phyloP scores from a whole-genome alignment of 176 grass and related monocot species.

The Triticum turgidum region DNA sequence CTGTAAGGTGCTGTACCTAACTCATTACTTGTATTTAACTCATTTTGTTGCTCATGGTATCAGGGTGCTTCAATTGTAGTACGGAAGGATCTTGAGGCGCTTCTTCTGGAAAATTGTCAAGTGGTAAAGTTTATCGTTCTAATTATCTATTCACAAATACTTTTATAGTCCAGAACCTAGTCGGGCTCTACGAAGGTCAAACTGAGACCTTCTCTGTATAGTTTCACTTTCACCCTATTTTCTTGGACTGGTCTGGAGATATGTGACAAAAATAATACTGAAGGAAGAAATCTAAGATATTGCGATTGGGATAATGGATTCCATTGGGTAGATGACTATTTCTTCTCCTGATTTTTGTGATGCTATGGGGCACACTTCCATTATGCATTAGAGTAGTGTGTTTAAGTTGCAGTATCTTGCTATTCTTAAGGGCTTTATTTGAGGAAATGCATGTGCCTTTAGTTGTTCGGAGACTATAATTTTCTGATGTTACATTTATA shows the following conservation, averaged over 20 bases:
- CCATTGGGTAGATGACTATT: constrained; percentile 17
- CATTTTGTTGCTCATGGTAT: constrained; percentile 31
- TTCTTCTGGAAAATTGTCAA: constrained; percentile 81
- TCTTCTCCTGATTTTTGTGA: background rate
- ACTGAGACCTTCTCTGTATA: background rate
- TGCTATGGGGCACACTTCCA: background rate
- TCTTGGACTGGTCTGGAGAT: background rate
- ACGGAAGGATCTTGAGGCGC: constrained; percentile 67
- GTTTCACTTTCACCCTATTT: constrained; percentile 3
- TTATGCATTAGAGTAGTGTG: constrained; percentile 16
- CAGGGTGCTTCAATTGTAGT: constrained; percentile 73
- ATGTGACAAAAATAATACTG: background rate
- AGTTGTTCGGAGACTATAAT: constrained; percentile 19
- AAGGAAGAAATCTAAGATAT: background rate
- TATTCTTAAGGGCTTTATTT: constrained; percentile 17
- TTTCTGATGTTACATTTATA: constrained; percentile 34
- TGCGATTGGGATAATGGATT: background rate
- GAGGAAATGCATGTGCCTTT: background rate
- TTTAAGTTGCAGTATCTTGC: background rate
- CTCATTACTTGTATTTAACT: background rate
- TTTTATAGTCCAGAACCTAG: background rate
- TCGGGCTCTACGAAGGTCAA: background rate
- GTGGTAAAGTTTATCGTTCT: constrained; percentile 50
- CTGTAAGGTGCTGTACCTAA: background rate
- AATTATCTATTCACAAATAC: constrained; percentile 16